Evolutionary conservation across 495 filamentous ascomycete genomes (phyloP).

Genomic region (Annulohypoxylon moriforme): DNA sequence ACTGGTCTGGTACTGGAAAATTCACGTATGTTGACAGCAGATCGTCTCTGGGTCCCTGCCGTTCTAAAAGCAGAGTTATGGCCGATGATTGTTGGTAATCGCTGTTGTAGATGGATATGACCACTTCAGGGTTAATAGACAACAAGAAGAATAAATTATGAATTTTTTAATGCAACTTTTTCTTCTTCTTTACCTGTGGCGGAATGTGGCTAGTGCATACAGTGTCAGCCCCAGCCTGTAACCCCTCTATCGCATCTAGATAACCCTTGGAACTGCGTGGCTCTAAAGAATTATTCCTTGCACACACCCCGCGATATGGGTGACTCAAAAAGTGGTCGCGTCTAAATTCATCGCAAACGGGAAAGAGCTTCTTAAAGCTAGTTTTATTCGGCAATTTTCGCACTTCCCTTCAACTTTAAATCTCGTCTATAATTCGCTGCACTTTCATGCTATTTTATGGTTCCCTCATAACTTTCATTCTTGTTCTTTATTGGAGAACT

Average conservation of each 20-base stretch:
- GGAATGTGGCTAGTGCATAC: neutral
- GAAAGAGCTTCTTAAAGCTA: constrained; percentile 12
- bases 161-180: no score
- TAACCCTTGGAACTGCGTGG: neutral
- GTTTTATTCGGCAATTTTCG: constrained; percentile 1
- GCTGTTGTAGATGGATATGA: no score
- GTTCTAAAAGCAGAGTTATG: no score
- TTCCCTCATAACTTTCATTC: constrained; percentile 2
- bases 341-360: constrained; percentile 33
- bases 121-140: no score
- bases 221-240: neutral
- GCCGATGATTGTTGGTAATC: no score
- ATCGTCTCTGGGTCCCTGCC: no score
- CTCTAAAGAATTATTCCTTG: constrained; percentile 34
- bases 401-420: neutral
- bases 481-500: constrained; percentile 15
- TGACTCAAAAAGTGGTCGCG: constrained; percentile 30
- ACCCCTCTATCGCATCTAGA: constrained; percentile 19
- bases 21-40: no score
- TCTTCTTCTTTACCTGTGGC: neutral
- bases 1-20: no score
- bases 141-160: no score
- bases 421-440: neutral
- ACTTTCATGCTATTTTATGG: constrained; percentile 7
- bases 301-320: constrained; percentile 30